Percentiles rank a stretch among this genome's conserved stretches.
These are phyloP conservation scores for Sanguinoderma infundibulare DNA, from an alignment of 1,284 basidiomycete species.

Conservation along the genomic window DNA sequence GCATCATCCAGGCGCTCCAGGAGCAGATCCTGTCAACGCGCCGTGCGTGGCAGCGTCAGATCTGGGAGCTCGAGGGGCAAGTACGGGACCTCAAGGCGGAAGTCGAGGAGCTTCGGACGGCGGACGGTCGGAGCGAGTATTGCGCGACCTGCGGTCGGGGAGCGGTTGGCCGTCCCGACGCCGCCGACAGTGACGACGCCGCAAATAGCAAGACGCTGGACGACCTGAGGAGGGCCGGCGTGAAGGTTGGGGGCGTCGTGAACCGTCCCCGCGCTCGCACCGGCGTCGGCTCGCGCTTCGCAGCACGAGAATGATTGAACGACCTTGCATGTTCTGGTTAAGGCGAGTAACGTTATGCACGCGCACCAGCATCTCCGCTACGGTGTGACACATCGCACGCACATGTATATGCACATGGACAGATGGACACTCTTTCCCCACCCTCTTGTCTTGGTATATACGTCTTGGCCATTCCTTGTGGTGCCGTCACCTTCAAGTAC, in stretches of 20 bases:
- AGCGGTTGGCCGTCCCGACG: constrained; percentile 8
- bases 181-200: constrained; percentile 4
- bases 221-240: constrained; percentile 32
- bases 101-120: constrained; percentile 57
- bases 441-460: constrained; percentile 10
- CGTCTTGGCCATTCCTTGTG: background rate
- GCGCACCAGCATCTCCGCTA: no score
- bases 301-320: constrained; percentile 39
- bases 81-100: constrained; percentile 72
- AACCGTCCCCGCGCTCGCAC: constrained; percentile 72
- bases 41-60: constrained; percentile 68
- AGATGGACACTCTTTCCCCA: background rate
- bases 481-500: background rate
- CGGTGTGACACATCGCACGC: no score
- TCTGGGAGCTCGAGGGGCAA: constrained; percentile 77
- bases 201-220: constrained; percentile 17
- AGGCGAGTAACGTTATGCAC: constrained; percentile 3
- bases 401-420: background rate
- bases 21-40: constrained; percentile 64
- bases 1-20: constrained; percentile 58
- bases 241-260: constrained; percentile 46
- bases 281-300: constrained; percentile 64
- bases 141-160: constrained; percentile 69
- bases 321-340: background rate
- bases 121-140: constrained; percentile 43